Evolutionary conservation across 1,284 basidiomycete genomes (phyloP), one percentile per base, ranked within the genome.

Genomic region (Sanghuangporus baumii): DNA sequence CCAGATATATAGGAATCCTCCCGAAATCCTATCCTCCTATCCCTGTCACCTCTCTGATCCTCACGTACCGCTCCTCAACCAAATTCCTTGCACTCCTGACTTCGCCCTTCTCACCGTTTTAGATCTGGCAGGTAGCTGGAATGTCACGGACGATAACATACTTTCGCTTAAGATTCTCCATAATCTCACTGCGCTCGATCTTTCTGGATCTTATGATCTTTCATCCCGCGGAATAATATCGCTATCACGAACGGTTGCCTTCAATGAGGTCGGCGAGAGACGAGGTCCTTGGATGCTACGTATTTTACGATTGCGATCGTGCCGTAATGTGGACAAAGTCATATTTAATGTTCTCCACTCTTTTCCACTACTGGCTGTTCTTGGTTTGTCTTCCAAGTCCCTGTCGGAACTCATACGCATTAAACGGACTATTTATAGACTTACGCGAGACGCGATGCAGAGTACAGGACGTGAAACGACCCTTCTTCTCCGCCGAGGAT

Each of bases 51-150:
- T 89, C 8, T 75, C 77, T 2, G 82, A 89, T 67, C 67, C 69
- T 6, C 75, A 83, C 66, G 71, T 88, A 0, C 81, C 81, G 1
- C 72, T 84, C 12, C 78, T 91, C 9, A 86, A 89, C 66, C 69
- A 68, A 16, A 81, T 89, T 43, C 79, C 80, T 4, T 74, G 76
- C 47, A 82, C 84, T 0, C 68, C 76, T 0, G 68, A 80, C 18
- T 89, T 88, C 69, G 76, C 86, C 2, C 76, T 91, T 20, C 64
- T 90, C 60, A 87, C 88, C 3, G 69, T 88, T 16, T 71, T 91
- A 16, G 77, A 86, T 55, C 74, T 91, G 5, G 75, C 80, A 2
- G 72, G 75, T 4, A 85, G 85, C 67, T 47, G 62, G 5, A 74
- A 81, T 18, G 74, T 91, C 0, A 81, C 76, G 23, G 88, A 91